Base-by-base conservation (phyloP, 495 filamentous ascomycete genomes). In the Polyplosphaeria fusca region DNA sequence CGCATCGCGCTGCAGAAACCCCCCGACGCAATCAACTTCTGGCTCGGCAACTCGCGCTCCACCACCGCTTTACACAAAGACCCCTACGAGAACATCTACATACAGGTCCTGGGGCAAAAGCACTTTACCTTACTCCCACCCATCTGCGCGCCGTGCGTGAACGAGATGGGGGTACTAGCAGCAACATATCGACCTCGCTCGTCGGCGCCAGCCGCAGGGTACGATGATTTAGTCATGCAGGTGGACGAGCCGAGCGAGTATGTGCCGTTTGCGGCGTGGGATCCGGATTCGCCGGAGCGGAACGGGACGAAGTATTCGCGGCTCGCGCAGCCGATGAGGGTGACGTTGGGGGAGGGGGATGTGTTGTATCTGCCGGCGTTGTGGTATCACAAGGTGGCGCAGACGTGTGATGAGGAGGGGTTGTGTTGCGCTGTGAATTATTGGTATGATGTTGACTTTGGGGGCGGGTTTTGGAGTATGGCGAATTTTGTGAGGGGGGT, bases 21-120 rank as follows among this genome's bases (percentile, higher is more conserved):
- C 1, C 83, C 87, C 0, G 86, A 91, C 40, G 87, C 87, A 16
- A 78, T 87, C 57, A 91, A 91, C 66, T 70, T 91, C 58, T 91
- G 87, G 87, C 80, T 91, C 57, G 87, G 87, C 39, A 85, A 84
- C 70, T 79, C 76, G 14, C 67, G 67, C 13, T 86, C 82, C 41
- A 72, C 75, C 0, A 88, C 87, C 0, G 78, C 86, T 2, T 68
- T 91, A 51, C 87, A 91, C 70, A 84, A 82, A 58, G 87, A 91
- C 71, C 82, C 83, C 68, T 90, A 90, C 67, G 86, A 91, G 68
- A 91, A 91, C 69, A 74, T 91, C 1, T 91, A 89, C 70, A 82
- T 86, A 4, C 85, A 89, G 57, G 69, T 91, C 30, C 67, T 79
- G 5, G 87, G 87, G 0, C 66, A 67, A 16, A 91, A 91, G 65